phyloP scores from a whole-genome alignment of 148 eudicot genomes.

The Rhododendron ovatum region DNA sequence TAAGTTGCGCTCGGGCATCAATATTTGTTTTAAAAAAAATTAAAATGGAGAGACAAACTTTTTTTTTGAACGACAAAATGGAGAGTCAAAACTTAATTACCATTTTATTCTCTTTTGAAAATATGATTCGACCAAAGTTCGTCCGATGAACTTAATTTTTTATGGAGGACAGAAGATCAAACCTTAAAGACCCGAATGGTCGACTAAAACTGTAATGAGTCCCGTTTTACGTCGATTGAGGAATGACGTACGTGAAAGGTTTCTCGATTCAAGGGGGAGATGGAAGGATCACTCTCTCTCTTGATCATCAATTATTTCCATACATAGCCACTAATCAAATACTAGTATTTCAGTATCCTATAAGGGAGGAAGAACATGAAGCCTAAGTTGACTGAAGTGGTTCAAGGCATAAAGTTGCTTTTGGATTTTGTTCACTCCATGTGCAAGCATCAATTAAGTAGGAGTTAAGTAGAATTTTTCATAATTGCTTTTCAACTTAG shows the following conservation, averaged over 20 bases:
- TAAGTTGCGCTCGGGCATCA: not conserved
- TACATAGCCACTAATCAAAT: not conserved
- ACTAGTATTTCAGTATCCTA: not conserved
- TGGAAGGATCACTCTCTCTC: not conserved
- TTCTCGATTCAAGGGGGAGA: not conserved
- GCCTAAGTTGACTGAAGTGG: constrained; percentile 6
- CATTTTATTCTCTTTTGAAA: not conserved
- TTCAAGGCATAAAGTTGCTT: constrained; percentile 6
- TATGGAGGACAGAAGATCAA: not conserved
- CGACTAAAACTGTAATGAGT: not conserved
- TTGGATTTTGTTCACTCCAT: constrained; percentile 12
- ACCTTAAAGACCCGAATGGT: not conserved
- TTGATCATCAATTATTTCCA: not conserved
- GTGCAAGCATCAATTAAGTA: not conserved
- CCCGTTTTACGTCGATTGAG: not conserved
- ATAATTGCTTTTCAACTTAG: not conserved
- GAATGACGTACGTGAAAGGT: not conserved
- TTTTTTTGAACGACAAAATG: not conserved
- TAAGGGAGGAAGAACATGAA: constrained; percentile 4
- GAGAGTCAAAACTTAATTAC: not conserved
- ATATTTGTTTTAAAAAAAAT: not conserved
- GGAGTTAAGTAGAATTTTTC: not conserved
- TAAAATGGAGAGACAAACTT: not conserved
- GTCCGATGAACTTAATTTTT: not conserved
- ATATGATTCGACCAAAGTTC: not conserved